These are phyloP conservation scores for Chrysoporthe puriensis DNA, from an alignment of 2,329 filamentous ascomycete species.

Conservation along the genomic window DNA sequence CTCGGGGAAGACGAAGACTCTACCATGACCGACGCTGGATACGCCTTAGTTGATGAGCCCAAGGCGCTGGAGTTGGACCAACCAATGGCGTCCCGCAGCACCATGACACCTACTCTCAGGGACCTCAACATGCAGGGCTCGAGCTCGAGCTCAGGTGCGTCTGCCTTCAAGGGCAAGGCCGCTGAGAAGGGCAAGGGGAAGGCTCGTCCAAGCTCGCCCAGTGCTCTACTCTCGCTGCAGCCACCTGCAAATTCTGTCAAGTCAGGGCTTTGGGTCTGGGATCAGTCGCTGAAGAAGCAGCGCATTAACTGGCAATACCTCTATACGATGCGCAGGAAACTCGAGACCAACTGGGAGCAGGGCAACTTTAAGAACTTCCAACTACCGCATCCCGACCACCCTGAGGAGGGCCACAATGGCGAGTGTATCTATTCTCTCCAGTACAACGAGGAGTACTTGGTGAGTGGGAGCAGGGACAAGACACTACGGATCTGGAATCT, in stretches of 20 bases:
- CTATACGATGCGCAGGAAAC: constrained; percentile 80
- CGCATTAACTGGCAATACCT: constrained; percentile 91
- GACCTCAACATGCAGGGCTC: constrained; percentile 42
- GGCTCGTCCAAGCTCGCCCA: constrained; percentile 25
- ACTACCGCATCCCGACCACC: constrained; percentile 80
- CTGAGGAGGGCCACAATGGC: constrained; percentile 75
- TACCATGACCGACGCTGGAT: constrained; percentile 43
- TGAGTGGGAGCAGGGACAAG: constrained; percentile 89
- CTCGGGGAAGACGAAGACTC: constrained; percentile 52
- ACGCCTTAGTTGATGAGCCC: constrained; percentile 33
- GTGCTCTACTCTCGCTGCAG: constrained; percentile 11
- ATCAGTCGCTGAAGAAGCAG: constrained; percentile 50
- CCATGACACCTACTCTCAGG: constrained; percentile 34
- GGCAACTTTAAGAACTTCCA: constrained; percentile 86
- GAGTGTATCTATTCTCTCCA: constrained; percentile 97
- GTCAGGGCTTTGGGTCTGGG: constrained; percentile 57
- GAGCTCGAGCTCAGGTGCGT: constrained; percentile 35
- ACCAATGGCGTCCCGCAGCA: constrained; percentile 32
- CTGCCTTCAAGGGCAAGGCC: constrained; percentile 36
- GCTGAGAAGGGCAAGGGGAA: constrained; percentile 41
- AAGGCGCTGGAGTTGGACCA: constrained; percentile 32
- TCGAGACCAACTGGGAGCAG: constrained; percentile 91
- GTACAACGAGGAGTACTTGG: constrained; percentile 81
- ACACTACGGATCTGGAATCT: constrained; percentile 91
- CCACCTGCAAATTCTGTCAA: constrained; percentile 31